Evolutionary conservation across 140 eudicot genomes (phyloP).

Genomic region (Senecio squalidus): DNA sequence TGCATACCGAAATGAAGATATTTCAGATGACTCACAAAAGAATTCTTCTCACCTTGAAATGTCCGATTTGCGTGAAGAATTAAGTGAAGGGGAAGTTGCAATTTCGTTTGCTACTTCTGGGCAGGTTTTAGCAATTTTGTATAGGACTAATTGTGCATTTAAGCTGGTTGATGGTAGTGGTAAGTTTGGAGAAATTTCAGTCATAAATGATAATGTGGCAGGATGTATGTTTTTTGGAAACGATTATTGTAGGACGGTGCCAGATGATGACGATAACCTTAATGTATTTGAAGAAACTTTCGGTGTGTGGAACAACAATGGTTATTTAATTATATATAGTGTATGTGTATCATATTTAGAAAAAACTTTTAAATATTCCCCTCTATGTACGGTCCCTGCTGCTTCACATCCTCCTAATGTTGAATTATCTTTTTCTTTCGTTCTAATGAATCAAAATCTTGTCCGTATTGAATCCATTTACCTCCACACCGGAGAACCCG

Average conservation of each 20-base stretch:
- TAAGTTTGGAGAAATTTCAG: constrained; percentile 57
- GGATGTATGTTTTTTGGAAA: constrained; percentile 76
- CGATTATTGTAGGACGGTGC: constrained; percentile 11
- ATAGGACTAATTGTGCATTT: constrained; percentile 53
- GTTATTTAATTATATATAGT: constrained; percentile 45
- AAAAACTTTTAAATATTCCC: constrained; percentile 41
- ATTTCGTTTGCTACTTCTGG: constrained; percentile 63
- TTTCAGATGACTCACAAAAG: constrained; percentile 26
- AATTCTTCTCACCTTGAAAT: constrained; percentile 33
- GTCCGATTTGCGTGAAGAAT: constrained; percentile 31
- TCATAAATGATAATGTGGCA: constrained; percentile 39
- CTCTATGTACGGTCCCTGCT: constrained; percentile 46
- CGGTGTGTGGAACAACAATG: constrained; percentile 75
- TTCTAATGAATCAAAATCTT: constrained; percentile 41
- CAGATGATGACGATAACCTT: constrained; percentile 16
- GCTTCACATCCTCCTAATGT: constrained; percentile 41
- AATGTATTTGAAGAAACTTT: constrained; percentile 38
- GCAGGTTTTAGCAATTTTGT: constrained; percentile 58
- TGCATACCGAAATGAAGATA: constrained; percentile 33
- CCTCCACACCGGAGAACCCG: constrained; percentile 43
- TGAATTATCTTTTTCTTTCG: constrained; percentile 47
- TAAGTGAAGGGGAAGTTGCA: constrained; percentile 45
- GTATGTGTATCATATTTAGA: constrained; percentile 60
- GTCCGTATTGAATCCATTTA: constrained; percentile 67
- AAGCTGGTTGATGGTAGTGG: constrained; percentile 48